Evolutionary conservation across 2,329 filamentous ascomycete species (phyloP), one percentile per base, ranked within the genome.

Genomic region (Sarocladiaceae sp.): DNA sequence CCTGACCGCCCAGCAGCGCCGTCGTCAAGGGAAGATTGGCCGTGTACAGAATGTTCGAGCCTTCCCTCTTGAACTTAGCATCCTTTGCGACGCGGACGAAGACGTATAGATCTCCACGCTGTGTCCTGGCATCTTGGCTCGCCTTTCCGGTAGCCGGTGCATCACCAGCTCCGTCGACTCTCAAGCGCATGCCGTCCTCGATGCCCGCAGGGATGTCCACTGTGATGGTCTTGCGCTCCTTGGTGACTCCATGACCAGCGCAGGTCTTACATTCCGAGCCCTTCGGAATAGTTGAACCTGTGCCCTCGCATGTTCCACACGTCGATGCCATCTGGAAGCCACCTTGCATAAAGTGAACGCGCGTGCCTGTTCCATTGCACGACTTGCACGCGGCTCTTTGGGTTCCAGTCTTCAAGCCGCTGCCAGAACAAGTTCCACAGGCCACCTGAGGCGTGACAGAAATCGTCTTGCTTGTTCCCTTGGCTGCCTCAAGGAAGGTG

Each of bases 281-380:
- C 59, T 80, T 83, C 2, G 94, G 91, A 29, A 90, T 86, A 2
- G 80, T 78, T 50, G 85, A 75, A 46, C 94, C 94, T 40, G 82
- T 84, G 3, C 94, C 94, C 50, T 84, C 85, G 66, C 94, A 99
- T 31, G 83, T 73, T 18, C 81, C 78, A 69, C 94, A 99, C 1
- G 91, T 95, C 56, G 89, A 90, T 4, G 89, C 90, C 86, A 99
- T 93, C 73, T 97, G 93, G 73, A 99, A 97, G 22, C 91, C 92
- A 51, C 91, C 91, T 60, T 90, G 85, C 80, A 97, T 88, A 64
- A 90, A 87, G 68, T 96, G 90, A 47, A 97, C 86, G 53, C 89
- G 80, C 33, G 88, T 89, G 49, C 94, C 94, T 2, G 90, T 90
- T 15, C 94, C 94, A 55, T 88, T 86, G 67, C 94, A 99, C 51